Evolutionary conservation across 2,329 filamentous ascomycete genomes (phyloP).

Genomic region (Penicillium sclerotigenum): DNA sequence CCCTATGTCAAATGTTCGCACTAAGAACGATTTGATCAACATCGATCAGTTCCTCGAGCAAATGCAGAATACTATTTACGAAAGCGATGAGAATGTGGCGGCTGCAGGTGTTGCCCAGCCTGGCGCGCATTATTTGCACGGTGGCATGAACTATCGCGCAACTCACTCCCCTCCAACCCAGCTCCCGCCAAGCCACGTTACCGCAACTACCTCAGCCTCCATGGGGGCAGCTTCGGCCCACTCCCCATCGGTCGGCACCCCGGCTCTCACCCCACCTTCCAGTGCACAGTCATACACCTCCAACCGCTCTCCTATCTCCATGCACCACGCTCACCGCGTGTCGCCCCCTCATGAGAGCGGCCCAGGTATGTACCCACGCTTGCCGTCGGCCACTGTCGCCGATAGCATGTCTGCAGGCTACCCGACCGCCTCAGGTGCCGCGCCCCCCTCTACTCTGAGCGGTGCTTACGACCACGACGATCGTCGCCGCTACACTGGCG

Average conservation of each 20-base stretch:
- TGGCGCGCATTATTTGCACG: slow-evolving; percentile 62
- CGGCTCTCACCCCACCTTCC: slow-evolving; percentile 60
- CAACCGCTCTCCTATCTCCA: slow-evolving; percentile 58
- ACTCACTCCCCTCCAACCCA: slow-evolving; percentile 55
- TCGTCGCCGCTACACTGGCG: slow-evolving; percentile 60
- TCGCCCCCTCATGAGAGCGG: slow-evolving; percentile 50
- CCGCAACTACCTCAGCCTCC: slow-evolving; percentile 37
- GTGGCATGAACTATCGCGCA: slow-evolving; percentile 51
- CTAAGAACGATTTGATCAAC: slow-evolving; percentile 88
- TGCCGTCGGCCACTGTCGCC: slow-evolving; percentile 59
- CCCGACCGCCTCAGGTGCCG: slow-evolving; percentile 52
- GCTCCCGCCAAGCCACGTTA: slow-evolving; percentile 42
- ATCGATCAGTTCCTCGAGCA: slow-evolving; percentile 94
- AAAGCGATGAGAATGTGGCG: slow-evolving; percentile 79
- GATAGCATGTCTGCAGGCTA: slow-evolving; percentile 54
- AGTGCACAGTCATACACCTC: slow-evolving; percentile 63
- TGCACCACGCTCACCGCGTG: slow-evolving; percentile 51
- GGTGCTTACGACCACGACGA: slow-evolving; percentile 60
- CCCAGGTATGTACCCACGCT: slow-evolving; percentile 60
- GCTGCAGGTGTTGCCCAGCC: slow-evolving; percentile 74
- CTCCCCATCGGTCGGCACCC: slow-evolving; percentile 53
- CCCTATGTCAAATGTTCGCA: slow-evolving; percentile 80
- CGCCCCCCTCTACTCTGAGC: slow-evolving; percentile 59
- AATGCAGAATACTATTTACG: slow-evolving; percentile 93
- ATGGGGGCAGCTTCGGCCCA: slow-evolving; percentile 43